phyloP scores from a whole-genome alignment of 768 basidiomycete species.

The Mycena epipterygia region DNA sequence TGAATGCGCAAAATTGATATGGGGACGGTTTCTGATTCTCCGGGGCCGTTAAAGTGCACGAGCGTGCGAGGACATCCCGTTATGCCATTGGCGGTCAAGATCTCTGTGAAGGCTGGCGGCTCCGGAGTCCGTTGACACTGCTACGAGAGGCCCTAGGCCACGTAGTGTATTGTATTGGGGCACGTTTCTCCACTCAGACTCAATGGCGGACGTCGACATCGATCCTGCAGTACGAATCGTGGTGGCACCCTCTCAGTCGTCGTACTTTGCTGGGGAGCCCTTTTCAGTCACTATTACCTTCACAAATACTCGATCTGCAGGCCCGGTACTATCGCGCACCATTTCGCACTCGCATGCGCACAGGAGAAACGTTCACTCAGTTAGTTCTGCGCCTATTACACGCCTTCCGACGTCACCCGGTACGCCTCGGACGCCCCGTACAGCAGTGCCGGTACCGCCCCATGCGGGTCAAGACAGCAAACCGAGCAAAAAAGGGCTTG shows the following conservation, averaged over 20 bases:
- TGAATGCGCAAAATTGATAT: not conserved
- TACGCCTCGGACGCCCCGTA: constrained; percentile 59
- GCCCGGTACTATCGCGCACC: constrained; percentile 50
- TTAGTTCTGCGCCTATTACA: constrained; percentile 86
- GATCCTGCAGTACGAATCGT: constrained; percentile 75
- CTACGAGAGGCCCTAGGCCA: not conserved
- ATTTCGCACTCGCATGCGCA: constrained; percentile 57
- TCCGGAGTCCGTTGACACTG: not conserved
- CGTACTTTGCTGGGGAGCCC: constrained; percentile 93
- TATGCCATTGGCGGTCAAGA: not conserved
- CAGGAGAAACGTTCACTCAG: constrained; percentile 82
- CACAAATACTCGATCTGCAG: constrained; percentile 80
- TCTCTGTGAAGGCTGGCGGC: too few species aligned
- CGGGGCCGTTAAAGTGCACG: constrained; percentile 25
- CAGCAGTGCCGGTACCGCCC: constrained; percentile 43
- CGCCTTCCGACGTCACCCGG: constrained; percentile 89
- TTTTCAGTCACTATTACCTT: constrained; percentile 90
- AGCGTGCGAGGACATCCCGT: not conserved
- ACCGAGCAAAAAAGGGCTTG: constrained; percentile 63
- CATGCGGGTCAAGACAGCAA: constrained; percentile 41
- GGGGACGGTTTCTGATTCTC: not conserved
- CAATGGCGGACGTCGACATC: constrained; percentile 39
- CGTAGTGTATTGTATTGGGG: not conserved
- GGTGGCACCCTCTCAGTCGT: constrained; percentile 85
- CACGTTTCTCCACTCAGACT: not conserved